A percentile compares a stretch with the other conserved stretches of the same genome.
Evolutionary conservation across 164 flowering plant genomes (phyloP).

Genomic region (Kingdonia uniflora): DNA sequence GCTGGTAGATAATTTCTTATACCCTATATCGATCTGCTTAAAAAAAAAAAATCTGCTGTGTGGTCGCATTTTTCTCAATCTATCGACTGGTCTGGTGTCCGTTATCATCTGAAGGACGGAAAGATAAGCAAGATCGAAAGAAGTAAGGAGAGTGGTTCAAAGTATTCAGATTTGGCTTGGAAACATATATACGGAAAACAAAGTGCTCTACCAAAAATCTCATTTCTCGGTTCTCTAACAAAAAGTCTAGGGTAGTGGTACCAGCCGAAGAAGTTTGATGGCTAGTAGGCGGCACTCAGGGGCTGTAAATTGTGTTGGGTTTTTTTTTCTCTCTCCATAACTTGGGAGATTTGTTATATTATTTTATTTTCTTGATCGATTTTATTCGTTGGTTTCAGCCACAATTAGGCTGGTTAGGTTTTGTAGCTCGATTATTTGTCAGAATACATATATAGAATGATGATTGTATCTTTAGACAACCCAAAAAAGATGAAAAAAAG

Average conservation of each 20-base stretch:
- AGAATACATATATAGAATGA: slow-evolving; percentile 6
- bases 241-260: slow-evolving; percentile 61
- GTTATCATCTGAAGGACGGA: slow-evolving; percentile 79
- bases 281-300: slow-evolving; percentile 7
- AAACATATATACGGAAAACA: slow-evolving; percentile 62
- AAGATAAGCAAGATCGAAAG: slow-evolving; percentile 79
- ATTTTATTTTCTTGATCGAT: no score
- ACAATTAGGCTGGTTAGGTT: slow-evolving; percentile 17
- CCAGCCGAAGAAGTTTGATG: slow-evolving; percentile 63
- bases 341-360: no score
- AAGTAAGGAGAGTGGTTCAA: slow-evolving; percentile 42
- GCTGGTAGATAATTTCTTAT: slow-evolving; percentile 88
- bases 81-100: slow-evolving; percentile 93
- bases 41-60: no score
- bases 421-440: slow-evolving; percentile 13
- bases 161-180: slow-evolving; percentile 63
- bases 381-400: neutral
- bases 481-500: no score
- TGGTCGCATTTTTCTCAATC: slow-evolving; percentile 86
- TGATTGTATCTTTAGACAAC: neutral
- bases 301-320: no score
- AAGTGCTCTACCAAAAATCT: slow-evolving; percentile 31
- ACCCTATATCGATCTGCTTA: no score
- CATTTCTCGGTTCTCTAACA: slow-evolving; percentile 48
- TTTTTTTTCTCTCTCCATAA: no score